phyloP scores from a whole-genome alignment of 169 alveolate species.

The Plasmodium inui region DNA sequence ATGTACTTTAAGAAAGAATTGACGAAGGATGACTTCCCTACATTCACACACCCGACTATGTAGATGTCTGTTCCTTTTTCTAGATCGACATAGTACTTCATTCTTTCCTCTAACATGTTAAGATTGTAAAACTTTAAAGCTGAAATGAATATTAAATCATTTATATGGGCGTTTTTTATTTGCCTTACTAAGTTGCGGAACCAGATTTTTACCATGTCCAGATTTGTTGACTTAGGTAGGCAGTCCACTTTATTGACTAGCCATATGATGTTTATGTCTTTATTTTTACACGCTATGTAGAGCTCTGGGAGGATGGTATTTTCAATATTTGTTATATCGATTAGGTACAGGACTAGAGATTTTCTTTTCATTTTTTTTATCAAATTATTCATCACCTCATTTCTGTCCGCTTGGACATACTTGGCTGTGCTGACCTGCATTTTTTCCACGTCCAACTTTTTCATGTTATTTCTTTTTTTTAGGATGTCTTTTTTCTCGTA shows the following conservation, averaged over 20 bases:
- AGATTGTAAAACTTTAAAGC: conserved; percentile 79
- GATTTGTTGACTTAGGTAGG: conserved; percentile 82
- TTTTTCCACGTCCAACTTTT: conserved; percentile 63
- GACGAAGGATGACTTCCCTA: conserved; percentile 90
- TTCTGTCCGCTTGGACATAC: conserved; percentile 67
- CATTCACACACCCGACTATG: conserved; percentile 89
- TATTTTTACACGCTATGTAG: conserved; percentile 86
- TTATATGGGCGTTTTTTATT: conserved; percentile 85
- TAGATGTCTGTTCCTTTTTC: conserved; percentile 82
- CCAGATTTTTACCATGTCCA: conserved; percentile 85
- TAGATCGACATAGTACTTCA: conserved; percentile 77
- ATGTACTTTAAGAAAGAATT: conserved; percentile 87
- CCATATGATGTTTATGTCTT: conserved; percentile 87
- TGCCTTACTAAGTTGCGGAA: conserved; percentile 89
- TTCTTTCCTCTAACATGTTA: conserved; percentile 81
- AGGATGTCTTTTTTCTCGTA: conserved; percentile 68
- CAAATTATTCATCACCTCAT: conserved; percentile 72
- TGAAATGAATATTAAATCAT: conserved; percentile 84
- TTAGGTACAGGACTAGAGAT: conserved; percentile 84
- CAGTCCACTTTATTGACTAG: conserved; percentile 88
- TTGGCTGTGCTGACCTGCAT: conserved; percentile 52
- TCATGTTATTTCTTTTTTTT: conserved; percentile 58
- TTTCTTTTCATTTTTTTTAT: conserved; percentile 79
- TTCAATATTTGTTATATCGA: conserved; percentile 89
- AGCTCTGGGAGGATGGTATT: conserved; percentile 89